Evolutionary conservation across 768 basidiomycete genomes (phyloP).

Genomic region (Pleurotus platypus): DNA sequence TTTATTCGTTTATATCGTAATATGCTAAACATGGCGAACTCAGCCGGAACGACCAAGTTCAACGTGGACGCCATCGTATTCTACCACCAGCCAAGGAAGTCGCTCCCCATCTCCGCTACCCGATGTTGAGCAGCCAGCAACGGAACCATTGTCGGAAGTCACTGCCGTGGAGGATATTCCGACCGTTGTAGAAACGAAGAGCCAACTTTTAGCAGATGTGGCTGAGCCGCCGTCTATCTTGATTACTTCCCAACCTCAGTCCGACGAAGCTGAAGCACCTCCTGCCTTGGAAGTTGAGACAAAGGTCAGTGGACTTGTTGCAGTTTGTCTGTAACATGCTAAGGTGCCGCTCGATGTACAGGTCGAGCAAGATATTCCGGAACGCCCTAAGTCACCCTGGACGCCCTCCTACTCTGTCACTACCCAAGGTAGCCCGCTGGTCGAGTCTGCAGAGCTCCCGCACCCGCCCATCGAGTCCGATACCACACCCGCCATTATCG

Average conservation of each 20-base stretch:
- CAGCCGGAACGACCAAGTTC: slow-evolving; percentile 18
- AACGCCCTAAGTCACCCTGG: slow-evolving; percentile 12
- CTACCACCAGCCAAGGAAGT: slow-evolving; percentile 30
- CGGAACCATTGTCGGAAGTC: neutral
- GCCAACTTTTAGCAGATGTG: too few species aligned
- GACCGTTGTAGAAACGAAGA: neutral
- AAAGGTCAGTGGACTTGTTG: neutral
- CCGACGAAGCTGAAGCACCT: neutral
- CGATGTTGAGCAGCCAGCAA: neutral
- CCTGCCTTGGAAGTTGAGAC: neutral
- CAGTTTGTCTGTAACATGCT: neutral
- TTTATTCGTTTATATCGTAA: too few species aligned
- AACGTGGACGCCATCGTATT: slow-evolving; percentile 36
- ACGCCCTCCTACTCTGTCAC: slow-evolving; percentile 20
- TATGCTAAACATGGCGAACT: too few species aligned
- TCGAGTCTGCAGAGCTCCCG: slow-evolving; percentile 12
- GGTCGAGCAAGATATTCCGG: neutral
- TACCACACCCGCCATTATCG: too few species aligned
- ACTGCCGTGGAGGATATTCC: neutral
- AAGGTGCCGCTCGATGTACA: neutral
- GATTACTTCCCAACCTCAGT: too few species aligned
- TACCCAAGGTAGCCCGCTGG: slow-evolving; percentile 14
- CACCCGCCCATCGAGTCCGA: too few species aligned
- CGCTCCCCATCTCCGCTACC: slow-evolving; percentile 12
- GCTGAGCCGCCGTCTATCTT: too few species aligned